Evolutionary conservation across 2,329 filamentous ascomycete genomes (phyloP), one percentile per base, ranked within the genome.

Genomic region (Alternaria conjuncta): DNA sequence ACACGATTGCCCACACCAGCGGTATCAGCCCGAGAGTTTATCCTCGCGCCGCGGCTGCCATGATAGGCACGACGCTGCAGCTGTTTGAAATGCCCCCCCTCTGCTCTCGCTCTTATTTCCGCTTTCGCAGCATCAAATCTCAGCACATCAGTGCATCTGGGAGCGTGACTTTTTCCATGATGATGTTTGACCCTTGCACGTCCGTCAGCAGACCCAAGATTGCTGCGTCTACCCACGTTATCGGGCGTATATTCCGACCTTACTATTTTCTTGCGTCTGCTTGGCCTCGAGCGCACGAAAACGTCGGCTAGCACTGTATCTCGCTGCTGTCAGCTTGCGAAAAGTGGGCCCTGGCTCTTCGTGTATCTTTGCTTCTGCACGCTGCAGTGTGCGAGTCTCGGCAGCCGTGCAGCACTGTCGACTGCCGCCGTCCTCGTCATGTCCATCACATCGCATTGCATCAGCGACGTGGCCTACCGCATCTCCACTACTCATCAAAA

Each of bases 251-350:
- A 43, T 47, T 55, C 57, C 55, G 47, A 41, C 50, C 25, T 60
- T 50, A 57, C 36, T 32, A 41, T 41, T 55, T 36, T 25, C 23
- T 57, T 56, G 20, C 61, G 25, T 41, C 28, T 20, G n/a, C 55
- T 59, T 62, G 57, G 51, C 45, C 28, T 55, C 49, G 47, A 58
- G 50, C 36, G 32, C 58, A 57, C 45, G 60, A 65, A 62, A 70
- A 64, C 66, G 65, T 63, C 60, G 62, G 59, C 64, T 68, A 65
- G 62, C 54, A 66, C 50, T 46, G 51, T 65, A 64, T 68, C 47
- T 69, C 51, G 61, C 55, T 68, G 60, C 64, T 62, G 63, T 66
- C 60, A 61, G 61, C 54, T 20, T 53, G 56, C 49, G 50, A 63
- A 64, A 64, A 67, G 65, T 60, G 60, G 66, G 64, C 61, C 62